Evolutionary conservation across 164 flowering plant species (phyloP), one percentile per base, ranked within the genome.

Genomic region (Aristolochia contorta): DNA sequence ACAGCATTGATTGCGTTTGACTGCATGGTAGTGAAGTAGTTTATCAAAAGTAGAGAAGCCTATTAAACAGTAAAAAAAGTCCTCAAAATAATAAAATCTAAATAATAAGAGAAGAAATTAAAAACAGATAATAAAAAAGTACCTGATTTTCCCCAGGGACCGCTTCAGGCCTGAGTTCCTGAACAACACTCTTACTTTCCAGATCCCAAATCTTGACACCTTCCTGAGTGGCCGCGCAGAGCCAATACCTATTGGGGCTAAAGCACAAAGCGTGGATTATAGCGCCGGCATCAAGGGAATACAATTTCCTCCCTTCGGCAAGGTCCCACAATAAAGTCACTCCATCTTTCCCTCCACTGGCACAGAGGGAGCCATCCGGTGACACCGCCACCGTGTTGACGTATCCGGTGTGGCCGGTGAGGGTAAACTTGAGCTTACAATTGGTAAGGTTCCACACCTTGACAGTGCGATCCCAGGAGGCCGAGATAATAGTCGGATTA

Each of bases 171-270:
- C 82, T 91, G 62, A 86, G 55, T 71, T 82, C 81, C 75, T 83
- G 70, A 72, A 87, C 96, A 70, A 91, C 69, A 68, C 74, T 80
- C 81, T 90, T 87, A 70, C 91, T 87, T 74, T 90, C 97, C 66
- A 90, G 75, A 77, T 90, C 97, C 97, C 95, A 90, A 64, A 89
- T 82, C 84, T 80, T 89, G 16, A 89, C 78, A 43, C 86, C 68
- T 0, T 74, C 45, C 82, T 89, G 86, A 0, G 96, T 89, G 0
- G 96, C 96, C 3, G 96, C 97, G 43, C 97, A 89, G 0, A 89
- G 80, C 97, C 97, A 90, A 68, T 90, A 90, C 78, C 92, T 79
- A 52, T 90, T 90, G 0, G 95, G 95, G 54, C 97, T 90, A 67
- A 90, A 90, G 65, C 97, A 90, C 14, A 90, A 72, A 1, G 97